Evolutionary conservation across 2,329 filamentous ascomycete genomes (phyloP), one percentile per base, ranked within the genome.

Genomic region (Penicillium sp.): DNA sequence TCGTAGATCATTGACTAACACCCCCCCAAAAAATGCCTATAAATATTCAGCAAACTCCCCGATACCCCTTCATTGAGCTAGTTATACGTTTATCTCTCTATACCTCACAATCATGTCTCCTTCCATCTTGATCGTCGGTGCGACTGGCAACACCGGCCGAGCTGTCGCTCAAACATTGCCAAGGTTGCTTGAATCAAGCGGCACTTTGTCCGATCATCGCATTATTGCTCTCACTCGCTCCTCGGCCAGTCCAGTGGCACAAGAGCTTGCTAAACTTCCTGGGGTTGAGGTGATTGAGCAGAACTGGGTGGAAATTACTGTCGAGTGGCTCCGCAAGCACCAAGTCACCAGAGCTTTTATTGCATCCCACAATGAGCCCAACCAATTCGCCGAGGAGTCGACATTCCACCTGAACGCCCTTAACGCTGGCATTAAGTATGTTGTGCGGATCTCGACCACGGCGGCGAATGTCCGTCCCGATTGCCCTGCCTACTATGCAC

Each of bases 361-460:
- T 36, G 75, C 75, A 17, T 56, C 73, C 0, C 72, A 75, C 56
- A 68, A 66, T 42, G 51, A 68, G 9, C 68, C 72, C 0, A 68
- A 49, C 3, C 70, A 75, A 15, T 78, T 78, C 44, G 62, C 68
- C 23, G 71, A 76, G 23, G 75, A 78, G 47, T 70, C 71, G 0
- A 58, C 65, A 0, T 74, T 78, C 48, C 63, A 70, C 34, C 7
- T 71, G 1, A 62, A 65, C 1, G 66, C 68, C 8, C 67, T 74
- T 1, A 46, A 60, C 3, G 73, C 70, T 2, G 68, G 73, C 9
- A 68, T 78, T 1, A 54, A 73, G 40, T 77, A 78, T 43, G 66
- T 77, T 7, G 74, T 78, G 4, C 69, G 73, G 1, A 72, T 77
- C 51, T 77, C 72, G 0, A 78, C 75, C 0, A 72, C 64, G 0